These are phyloP conservation scores for Butyriboletus appendiculatus DNA, from an alignment of 1,284 basidiomycete genomes.

Conservation along the genomic window DNA sequence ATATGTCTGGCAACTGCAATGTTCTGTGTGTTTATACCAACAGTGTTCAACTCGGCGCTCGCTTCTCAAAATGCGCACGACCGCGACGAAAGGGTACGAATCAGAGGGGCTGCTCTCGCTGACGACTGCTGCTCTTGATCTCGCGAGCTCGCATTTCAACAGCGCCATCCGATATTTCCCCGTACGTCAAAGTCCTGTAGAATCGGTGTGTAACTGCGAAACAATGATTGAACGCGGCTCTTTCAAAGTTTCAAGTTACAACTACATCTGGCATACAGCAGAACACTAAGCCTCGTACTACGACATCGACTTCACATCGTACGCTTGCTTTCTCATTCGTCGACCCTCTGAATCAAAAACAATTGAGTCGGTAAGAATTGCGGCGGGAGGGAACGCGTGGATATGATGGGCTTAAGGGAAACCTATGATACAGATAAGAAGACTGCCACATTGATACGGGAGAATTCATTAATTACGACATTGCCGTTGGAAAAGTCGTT, in stretches of 20 bases:
- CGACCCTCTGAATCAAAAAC: not conserved
- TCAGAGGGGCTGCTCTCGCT: not conserved
- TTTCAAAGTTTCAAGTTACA: not conserved
- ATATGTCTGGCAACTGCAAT: not conserved
- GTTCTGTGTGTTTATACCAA: not conserved
- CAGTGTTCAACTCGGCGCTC: not conserved
- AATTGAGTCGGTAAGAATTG: not conserved
- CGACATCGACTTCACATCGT: not conserved
- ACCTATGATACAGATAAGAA: not conserved
- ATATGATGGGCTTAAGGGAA: not conserved
- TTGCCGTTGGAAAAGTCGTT: accelerated
- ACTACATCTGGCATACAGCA: not conserved
- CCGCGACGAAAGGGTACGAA: not conserved
- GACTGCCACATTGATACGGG: not conserved
- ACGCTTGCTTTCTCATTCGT: not conserved
- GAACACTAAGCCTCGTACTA: not conserved
- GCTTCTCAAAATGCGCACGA: no score
- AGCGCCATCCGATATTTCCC: not conserved
- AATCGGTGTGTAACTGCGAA: not conserved
- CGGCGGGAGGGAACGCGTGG: no score
- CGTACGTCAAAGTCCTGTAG: not conserved
- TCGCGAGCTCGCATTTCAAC: not conserved
- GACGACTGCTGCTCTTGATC: not conserved
- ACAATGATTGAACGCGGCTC: not conserved
- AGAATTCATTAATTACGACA: not conserved